Base-by-base conservation (phyloP, 129 eudicot genomes). In the Flaveria ramosissima region DNA sequence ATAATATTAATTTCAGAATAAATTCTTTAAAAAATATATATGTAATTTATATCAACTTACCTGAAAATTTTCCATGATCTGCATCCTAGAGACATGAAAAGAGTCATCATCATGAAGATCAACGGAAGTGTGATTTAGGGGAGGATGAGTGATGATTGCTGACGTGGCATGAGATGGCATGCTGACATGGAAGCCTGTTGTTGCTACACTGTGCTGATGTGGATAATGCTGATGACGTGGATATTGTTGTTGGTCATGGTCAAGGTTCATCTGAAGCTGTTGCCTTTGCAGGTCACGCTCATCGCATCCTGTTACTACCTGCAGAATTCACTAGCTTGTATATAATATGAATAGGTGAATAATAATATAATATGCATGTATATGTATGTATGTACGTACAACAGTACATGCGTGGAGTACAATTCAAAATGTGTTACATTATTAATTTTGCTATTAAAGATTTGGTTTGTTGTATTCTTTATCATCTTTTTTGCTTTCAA, bases 101-200 rank as follows among this genome's bases (percentile, higher is more conserved):
- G 99, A 78, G 81, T 88, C 89, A 17, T 45, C 3, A 45, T 88
- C 96, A 26, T 85, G 83, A 65, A 86, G 80, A 63, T 76, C 83
- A 46, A 86, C 77, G 77, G 97, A 80, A 66, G 97, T 81, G 77
- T 90, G 96, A 77, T 84, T 89, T 27, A 86, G 83, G 4, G 90
- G 84, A 4, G 91, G 81, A 7, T 96, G 90, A 45, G 90, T 66
- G 16, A 89, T 80, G 41, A 86, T 88, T 63, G 91, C 79, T 16
- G 97, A 88, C 21, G 88, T 86, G 63, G 93, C 83, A 73, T 86
- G 89, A 51, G 89, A 83, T 15, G 97, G 94, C 80, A 85, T 77
- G 89, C 88, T 91, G 81, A 91, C 81, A 72, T 91, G 96, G 90
- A 68, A 92, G 55, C 89, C 89, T 10, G 91, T 72, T 2, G 87